Evolutionary conservation across 2,329 filamentous ascomycete genomes (phyloP).

Genomic region (Chalaropsis ovoidea): DNA sequence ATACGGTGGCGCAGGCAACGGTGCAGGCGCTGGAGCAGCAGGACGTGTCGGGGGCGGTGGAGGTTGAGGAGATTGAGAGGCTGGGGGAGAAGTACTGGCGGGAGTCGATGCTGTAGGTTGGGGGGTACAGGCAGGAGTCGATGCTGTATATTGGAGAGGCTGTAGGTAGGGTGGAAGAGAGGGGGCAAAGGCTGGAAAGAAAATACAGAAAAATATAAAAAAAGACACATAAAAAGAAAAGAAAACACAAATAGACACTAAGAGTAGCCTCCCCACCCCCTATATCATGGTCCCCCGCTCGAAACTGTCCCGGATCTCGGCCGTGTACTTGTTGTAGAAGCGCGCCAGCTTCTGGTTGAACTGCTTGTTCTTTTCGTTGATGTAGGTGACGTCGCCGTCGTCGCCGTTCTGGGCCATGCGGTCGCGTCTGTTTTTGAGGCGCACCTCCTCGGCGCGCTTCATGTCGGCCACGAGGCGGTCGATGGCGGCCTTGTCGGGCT

Average conservation of each 20-base stretch:
- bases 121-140: too few relatives aligned
- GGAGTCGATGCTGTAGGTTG: conserved; percentile 74
- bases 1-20: conserved; percentile 77
- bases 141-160: not conserved
- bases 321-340: conserved; percentile 98
- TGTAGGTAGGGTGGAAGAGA: not conserved
- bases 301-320: conserved; percentile 93
- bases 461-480: conserved; percentile 81
- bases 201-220: not conserved
- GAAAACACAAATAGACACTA: not conserved
- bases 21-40: conserved; percentile 77
- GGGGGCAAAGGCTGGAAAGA: not conserved
- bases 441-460: conserved; percentile 74
- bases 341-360: conserved; percentile 95
- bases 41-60: conserved; percentile 61
- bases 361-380: conserved; percentile 99
- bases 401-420: conserved; percentile 69
- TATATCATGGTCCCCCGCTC: conserved; percentile 94
- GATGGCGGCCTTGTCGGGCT: conserved; percentile 74
- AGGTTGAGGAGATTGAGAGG: conserved; percentile 68
- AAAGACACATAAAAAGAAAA: not conserved
- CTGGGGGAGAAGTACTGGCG: conserved; percentile 78
- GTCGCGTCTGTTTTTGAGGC: conserved; percentile 77
- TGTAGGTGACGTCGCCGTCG: conserved; percentile 88
- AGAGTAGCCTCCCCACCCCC: conserved; percentile 29